Base-by-base conservation (phyloP, 2,329 filamentous ascomycete genomes). In the Torrubiellomyces zombiae region DNA sequence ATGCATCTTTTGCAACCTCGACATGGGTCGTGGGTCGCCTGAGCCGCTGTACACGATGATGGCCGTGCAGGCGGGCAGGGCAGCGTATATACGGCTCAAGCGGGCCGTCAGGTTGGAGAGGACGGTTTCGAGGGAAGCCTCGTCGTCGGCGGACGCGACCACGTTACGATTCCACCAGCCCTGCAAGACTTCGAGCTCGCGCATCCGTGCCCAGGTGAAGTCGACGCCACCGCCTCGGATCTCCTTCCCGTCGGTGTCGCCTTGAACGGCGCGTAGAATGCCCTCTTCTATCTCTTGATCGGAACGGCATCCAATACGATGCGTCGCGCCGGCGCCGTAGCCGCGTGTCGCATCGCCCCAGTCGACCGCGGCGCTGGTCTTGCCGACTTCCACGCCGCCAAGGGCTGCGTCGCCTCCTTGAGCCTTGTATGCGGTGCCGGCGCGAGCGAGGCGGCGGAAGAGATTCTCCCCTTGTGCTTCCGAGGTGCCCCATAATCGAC, bases 381-480 rank as follows among this genome's bases (percentile, higher is more conserved):
- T 74, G 34, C 65, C 65, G 4, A 59, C 54, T 18, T 62, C 55
- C 8, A 59, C 33, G 13, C 67, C 67, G 16, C 66, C 66, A 8
- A 56, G 61, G 9, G 72, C 72, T 3, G 56, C 58, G 0, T 55
- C 51, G 2, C 67, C 67, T 21, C 62, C 67, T 34, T 73, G 70
- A 8, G 59, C 62, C 38, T 70, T 69, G 45, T 75, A 75, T 9
- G 60, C 54, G 9, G 63, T 67, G 23, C 70, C 70, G 10, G 70
- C 58, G 21, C 74, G 63, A 4, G 63, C 67, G 4, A 98, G 62
- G 7, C 86, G 72, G 37, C 75, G 78, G 58, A 95, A 98, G 24
- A 98, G 71, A 37, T 82, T 86, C 53, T 98, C 89, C 20, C 73
- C 75, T 22, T 73, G 74, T 2, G 72, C 64, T 21, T 92, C 82